Conservation (phyloP, 768 basidiomycete genomes). For the Leucogyrophana mollusca region DNA sequence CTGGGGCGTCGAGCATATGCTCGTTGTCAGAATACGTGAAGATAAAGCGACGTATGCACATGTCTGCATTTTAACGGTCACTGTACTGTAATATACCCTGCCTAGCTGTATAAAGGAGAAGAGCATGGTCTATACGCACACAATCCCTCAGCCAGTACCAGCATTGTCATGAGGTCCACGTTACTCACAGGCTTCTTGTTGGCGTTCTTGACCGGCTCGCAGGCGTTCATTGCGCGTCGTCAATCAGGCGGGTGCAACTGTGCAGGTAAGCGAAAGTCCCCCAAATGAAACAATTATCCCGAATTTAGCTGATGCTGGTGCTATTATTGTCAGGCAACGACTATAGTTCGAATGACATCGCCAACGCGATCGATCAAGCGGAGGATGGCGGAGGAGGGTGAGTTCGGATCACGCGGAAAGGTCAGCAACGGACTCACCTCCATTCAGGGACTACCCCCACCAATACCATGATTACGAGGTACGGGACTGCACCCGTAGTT, state of each 20-base stretch:
- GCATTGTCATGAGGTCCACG: background rate
- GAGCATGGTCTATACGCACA: too few relatives aligned
- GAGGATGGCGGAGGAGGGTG: constrained; percentile 19
- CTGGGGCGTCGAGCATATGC: too few relatives aligned
- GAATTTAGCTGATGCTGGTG: background rate
- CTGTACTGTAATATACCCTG: too few relatives aligned
- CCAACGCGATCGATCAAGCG: constrained; percentile 16
- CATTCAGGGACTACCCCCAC: constrained; percentile 23
- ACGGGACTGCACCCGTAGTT: background rate
- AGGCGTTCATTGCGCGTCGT: constrained; percentile 4
- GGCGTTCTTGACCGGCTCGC: background rate
- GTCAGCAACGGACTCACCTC: background rate
- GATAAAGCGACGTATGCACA: too few relatives aligned
- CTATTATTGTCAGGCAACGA: constrained; percentile 3
- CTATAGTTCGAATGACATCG: constrained; percentile 17
- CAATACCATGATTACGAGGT: constrained; percentile 27
- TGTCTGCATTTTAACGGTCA: too few relatives aligned
- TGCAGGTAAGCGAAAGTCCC: constrained; percentile 17
- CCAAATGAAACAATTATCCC: background rate
- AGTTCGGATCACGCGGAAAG: background rate
- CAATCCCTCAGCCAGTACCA: too few relatives aligned
- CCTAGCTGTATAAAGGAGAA: too few relatives aligned
- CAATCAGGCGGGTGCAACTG: constrained; percentile 20
- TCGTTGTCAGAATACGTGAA: too few relatives aligned
- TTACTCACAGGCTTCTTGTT: background rate